phyloP scores from a whole-genome alignment of 139 green algal genomes.

The Chlamydomonas incerta region DNA sequence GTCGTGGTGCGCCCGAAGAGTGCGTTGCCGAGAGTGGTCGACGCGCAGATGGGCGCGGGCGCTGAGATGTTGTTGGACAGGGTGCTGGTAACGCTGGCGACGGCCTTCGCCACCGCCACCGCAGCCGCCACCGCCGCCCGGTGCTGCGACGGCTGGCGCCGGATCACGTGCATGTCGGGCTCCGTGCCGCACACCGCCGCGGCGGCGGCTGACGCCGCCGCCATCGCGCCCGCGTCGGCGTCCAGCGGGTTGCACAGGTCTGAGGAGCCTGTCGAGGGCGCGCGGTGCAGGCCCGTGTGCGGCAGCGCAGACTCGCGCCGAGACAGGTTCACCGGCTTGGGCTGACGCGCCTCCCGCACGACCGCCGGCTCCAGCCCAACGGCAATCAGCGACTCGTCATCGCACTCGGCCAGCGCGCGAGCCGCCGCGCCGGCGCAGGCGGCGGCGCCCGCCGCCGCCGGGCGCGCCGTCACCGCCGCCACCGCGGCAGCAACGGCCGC shows the following conservation, averaged over 20 bases:
- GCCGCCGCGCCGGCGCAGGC: not conserved
- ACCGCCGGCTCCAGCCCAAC: not conserved
- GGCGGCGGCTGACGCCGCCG: no score
- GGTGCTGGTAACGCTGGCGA: no score
- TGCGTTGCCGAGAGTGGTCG: no score
- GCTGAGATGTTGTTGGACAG: no score
- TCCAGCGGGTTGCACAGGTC: not conserved
- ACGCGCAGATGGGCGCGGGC: no score
- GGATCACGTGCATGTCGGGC: no score
- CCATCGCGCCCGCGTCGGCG: not conserved
- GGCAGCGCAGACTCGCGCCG: not conserved
- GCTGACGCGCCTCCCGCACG: not conserved
- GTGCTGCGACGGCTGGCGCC: not conserved
- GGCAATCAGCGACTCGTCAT: not conserved
- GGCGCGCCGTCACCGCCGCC: not conserved
- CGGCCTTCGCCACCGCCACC: no score
- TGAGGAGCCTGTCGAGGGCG: not conserved
- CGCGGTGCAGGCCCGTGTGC: no score
- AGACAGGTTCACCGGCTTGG: not conserved
- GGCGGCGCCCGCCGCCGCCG: not conserved
- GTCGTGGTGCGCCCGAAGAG: no score
- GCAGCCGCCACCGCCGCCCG: not conserved
- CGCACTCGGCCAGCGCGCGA: not conserved
- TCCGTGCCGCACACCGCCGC: no score
- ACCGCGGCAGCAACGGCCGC: slow-evolving; percentile 3